Base-by-base conservation (phyloP, 2,329 filamentous ascomycete species). In the Colletotrichum simmondsii region DNA sequence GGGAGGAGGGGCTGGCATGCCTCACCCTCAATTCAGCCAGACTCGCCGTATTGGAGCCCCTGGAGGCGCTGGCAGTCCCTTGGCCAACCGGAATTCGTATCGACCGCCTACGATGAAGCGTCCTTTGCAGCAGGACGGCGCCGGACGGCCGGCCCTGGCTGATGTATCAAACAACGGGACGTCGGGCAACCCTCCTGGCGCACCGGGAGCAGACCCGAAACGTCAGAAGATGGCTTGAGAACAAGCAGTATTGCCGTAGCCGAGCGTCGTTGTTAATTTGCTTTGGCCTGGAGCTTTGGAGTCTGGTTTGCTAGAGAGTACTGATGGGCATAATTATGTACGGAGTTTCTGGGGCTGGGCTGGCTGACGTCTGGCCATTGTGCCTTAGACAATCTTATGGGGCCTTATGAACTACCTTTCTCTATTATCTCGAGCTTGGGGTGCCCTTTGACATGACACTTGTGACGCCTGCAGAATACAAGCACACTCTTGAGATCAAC, bases 1-100 rank as follows among this genome's bases (percentile, higher is more conserved):
- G 0, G 62, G 42, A n/a, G 54, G 37, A 19, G 37, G 56, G 3
- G 19, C 24, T 8, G 86, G 85, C 71, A 79, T 87, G 3, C 77
- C 86, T 56, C 91, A 91, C 75, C 87, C 89, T 5, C 85, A 87
- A 11, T 77, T 91, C 0, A 89, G 90, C 68, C 83, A 87, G 4
- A 78, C 87, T 8, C 85, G 90, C 46, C 87, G 89, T 63, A 92
- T 92, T 68, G 91, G 91, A 0, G 90, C 87, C 0, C 91, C 91
- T 0, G 85, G 85, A 10, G 86, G 82, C 16, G 80, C 83, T 0
- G 85, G 83, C n/a, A 92, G 89, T 78, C 90, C 90, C 12, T 83
- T 91, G 56, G 86, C 83, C 10, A 92, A 92, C 76, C 83, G 90
- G 37, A 83, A 84, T n/a, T 86, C 87, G 75, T 92, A 91, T 75